A percentile compares a stretch with the other conserved stretches of the same genome.
Conservation (phyloP, 495 filamentous ascomycete species). For the Trichoderma erinaceum region DNA sequence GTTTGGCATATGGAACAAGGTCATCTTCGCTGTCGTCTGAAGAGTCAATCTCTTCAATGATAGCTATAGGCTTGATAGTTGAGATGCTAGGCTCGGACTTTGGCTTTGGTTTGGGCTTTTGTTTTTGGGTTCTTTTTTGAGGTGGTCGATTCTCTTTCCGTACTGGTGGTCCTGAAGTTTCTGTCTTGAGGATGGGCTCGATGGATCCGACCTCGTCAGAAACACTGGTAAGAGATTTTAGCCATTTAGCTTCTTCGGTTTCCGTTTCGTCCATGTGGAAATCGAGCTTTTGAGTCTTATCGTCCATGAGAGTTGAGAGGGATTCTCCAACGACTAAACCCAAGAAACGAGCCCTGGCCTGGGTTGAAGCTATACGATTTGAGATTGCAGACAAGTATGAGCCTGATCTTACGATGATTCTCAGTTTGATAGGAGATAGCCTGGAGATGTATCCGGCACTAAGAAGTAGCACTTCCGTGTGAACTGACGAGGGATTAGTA, state of each 20-base stretch:
- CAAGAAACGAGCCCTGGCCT: conserved; percentile 68
- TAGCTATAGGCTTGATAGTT: conserved; percentile 34
- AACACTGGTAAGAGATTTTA: conserved; percentile 57
- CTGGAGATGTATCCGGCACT: conserved; percentile 69
- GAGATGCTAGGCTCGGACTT: conserved; percentile 20
- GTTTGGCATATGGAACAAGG: conserved; percentile 77
- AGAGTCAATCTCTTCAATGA: conserved; percentile 64
- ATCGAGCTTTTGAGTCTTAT: conserved; percentile 61
- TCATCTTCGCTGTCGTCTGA: conserved; percentile 61
- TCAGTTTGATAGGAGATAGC: conserved; percentile 51
- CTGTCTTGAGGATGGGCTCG: conserved; percentile 36
- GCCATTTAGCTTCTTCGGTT: conserved; percentile 68
- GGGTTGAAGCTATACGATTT: conserved; percentile 74
- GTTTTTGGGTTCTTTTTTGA: conserved; percentile 21
- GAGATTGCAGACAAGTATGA: conserved; percentile 72
- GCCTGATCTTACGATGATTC: conserved; percentile 60
- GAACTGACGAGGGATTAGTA: conserved; percentile 40
- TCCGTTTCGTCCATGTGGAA: conserved; percentile 80
- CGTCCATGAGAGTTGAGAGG: conserved; percentile 75
- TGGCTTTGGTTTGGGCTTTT: conserved; percentile 22
- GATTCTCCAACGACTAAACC: conserved; percentile 85
- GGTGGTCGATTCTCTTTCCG: conserved; percentile 19
- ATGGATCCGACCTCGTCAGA: conserved; percentile 59
- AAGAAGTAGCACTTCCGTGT: conserved; percentile 73
- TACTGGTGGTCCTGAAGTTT: background rate